Percentiles rank a stretch among this genome's conserved stretches.
Evolutionary conservation across 495 filamentous ascomycete species (phyloP).

Genomic region (Sporormia fimetaria): DNA sequence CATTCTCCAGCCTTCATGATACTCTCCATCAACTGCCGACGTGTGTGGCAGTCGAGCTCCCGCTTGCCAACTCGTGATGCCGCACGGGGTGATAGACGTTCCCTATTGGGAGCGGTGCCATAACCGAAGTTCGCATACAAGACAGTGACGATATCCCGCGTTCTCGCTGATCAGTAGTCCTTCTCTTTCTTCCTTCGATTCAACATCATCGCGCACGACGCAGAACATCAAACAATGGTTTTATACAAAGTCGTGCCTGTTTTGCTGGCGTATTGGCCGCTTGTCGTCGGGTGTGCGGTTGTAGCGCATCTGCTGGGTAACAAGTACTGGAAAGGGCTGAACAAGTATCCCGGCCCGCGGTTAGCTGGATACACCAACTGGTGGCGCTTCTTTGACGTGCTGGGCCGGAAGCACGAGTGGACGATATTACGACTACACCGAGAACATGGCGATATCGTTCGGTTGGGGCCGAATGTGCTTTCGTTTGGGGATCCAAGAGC

Average conservation of each 20-base stretch:
- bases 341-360: constrained; percentile 56
- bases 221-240: too few relatives aligned
- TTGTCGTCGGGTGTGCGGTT: constrained; percentile 27
- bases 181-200: too few relatives aligned
- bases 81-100: too few relatives aligned
- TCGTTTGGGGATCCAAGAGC: constrained; percentile 57
- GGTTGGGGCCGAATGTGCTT: constrained; percentile 55
- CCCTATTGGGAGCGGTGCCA: too few relatives aligned
- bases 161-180: too few relatives aligned
- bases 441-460: constrained; percentile 60
- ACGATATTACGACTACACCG: constrained; percentile 56
- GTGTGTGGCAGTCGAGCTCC: too few relatives aligned
- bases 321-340: constrained; percentile 47
- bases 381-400: constrained; percentile 60
- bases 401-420: constrained; percentile 47
- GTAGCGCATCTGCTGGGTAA: constrained; percentile 42
- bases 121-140: too few relatives aligned
- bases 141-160: too few relatives aligned
- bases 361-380: constrained; percentile 55
- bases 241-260: constrained; percentile 29
- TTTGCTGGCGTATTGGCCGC: constrained; percentile 41
- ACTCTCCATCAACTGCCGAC: too few relatives aligned
- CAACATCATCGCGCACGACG: too few relatives aligned
- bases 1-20: too few relatives aligned
- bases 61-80: too few relatives aligned